A percentile compares a stretch with the other conserved stretches of the same genome.
phyloP scores from a whole-genome alignment of 345 rosid species.

The Isatis tinctoria region DNA sequence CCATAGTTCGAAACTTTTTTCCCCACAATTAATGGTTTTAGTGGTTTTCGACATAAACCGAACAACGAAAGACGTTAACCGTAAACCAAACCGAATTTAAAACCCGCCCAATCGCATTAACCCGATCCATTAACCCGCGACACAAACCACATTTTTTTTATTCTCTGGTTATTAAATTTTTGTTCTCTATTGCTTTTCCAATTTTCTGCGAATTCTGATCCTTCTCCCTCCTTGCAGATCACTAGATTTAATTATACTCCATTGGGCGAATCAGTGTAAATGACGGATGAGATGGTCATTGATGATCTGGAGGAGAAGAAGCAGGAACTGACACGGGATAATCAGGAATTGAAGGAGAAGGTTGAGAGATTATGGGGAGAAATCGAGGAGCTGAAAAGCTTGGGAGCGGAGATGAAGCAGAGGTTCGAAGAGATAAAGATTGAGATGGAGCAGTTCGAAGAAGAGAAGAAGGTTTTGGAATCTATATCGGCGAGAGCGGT shows the following conservation, averaged over 20 bases:
- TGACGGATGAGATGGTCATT: conserved; percentile 37
- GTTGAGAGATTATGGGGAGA: conserved; percentile 24
- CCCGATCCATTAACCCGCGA: no score
- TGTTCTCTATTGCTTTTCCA: no score
- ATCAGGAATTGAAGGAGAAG: conserved; percentile 34
- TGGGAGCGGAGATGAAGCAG: conserved; percentile 32
- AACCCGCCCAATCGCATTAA: no score
- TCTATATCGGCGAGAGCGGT: conserved; percentile 39
- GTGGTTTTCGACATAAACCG: no score
- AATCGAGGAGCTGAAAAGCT: conserved; percentile 32
- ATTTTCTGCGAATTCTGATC: no score
- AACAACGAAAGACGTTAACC: no score
- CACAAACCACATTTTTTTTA: no score
- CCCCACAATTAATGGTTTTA: no score
- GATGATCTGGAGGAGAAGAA: conserved; percentile 54
- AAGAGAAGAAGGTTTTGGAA: conserved; percentile 40
- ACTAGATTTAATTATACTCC: not conserved
- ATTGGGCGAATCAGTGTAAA: conserved; percentile 4
- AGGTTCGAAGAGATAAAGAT: conserved; percentile 33
- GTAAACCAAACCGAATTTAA: no score
- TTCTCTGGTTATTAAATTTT: no score
- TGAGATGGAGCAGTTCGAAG: conserved; percentile 42
- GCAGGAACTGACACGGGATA: conserved; percentile 25
- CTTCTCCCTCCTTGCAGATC: not conserved
- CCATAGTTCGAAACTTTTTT: no score